Conservation (phyloP, 164 flowering plant genomes). For the Cinnamomum micranthum region DNA sequence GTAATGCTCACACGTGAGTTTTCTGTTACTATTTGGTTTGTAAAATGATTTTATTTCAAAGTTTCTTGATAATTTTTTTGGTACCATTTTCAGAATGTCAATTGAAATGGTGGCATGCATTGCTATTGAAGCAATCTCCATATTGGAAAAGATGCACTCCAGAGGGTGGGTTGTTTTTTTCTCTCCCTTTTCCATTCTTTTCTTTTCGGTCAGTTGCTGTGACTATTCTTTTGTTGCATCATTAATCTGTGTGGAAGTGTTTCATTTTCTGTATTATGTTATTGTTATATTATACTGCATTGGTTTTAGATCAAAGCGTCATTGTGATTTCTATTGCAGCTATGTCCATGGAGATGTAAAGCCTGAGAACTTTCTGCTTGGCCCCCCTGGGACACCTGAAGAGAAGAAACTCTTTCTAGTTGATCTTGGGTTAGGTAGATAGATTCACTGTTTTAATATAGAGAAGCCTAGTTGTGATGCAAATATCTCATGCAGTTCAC, state of each 20-base stretch:
- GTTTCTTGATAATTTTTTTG: not conserved
- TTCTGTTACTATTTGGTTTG: not conserved
- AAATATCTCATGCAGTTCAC: not conserved
- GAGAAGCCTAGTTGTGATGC: not conserved
- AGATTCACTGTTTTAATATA: constrained; percentile 8
- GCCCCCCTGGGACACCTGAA: constrained; percentile 76
- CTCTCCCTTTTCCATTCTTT: not conserved
- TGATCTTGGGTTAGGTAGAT: constrained; percentile 88
- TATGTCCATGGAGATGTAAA: constrained; percentile 98
- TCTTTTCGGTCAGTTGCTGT: not conserved
- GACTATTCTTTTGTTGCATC: not conserved
- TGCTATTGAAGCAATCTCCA: constrained; percentile 22
- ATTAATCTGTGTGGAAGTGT: not conserved
- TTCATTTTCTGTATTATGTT: not conserved
- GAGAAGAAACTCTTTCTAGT: constrained; percentile 87
- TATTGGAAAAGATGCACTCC: constrained; percentile 24
- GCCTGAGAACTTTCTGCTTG: constrained; percentile 96
- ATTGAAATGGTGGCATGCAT: constrained; percentile 24
- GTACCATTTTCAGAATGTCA: constrained; percentile 12
- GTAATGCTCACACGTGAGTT: constrained; percentile 25
- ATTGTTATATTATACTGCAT: not conserved
- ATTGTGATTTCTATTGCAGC: constrained; percentile 25
- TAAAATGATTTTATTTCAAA: not conserved
- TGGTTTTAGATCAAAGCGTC: too few species aligned
- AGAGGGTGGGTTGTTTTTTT: constrained; percentile 18